Conservation (phyloP, 257 asterid species). For the Solanum bulbocastanum region DNA sequence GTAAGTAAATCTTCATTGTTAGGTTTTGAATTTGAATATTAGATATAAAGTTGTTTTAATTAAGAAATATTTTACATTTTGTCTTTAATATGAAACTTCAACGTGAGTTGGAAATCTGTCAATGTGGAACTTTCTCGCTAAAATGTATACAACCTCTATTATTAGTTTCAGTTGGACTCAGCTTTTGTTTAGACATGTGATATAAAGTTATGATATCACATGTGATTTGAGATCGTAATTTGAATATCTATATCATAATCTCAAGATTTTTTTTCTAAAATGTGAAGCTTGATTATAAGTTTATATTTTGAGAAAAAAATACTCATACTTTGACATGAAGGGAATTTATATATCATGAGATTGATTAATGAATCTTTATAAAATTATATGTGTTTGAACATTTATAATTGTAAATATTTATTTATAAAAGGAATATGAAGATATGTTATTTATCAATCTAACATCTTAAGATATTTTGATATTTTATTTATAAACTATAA, state of each 20-base stretch:
- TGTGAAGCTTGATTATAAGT: background rate
- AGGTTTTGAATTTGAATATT: background rate
- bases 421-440: no score
- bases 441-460: no score
- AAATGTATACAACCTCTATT: background rate
- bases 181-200: background rate
- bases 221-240: no score
- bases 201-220: background rate
- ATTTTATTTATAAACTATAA: no score
- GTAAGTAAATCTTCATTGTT: background rate
- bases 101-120: rapidly evolving
- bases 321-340: background rate
- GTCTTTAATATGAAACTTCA: background rate
- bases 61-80: background rate
- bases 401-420: no score
- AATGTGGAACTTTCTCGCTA: background rate
- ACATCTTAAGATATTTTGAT: no score
- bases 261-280: rapidly evolving
- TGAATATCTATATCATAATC: no score
- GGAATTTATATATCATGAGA: no score
- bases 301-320: no score
- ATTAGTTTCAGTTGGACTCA: background rate
- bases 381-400: no score
- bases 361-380: background rate
- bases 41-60: background rate